phyloP scores from a whole-genome alignment of 2,329 filamentous ascomycete genomes.

The Fusarium hainanense region DNA sequence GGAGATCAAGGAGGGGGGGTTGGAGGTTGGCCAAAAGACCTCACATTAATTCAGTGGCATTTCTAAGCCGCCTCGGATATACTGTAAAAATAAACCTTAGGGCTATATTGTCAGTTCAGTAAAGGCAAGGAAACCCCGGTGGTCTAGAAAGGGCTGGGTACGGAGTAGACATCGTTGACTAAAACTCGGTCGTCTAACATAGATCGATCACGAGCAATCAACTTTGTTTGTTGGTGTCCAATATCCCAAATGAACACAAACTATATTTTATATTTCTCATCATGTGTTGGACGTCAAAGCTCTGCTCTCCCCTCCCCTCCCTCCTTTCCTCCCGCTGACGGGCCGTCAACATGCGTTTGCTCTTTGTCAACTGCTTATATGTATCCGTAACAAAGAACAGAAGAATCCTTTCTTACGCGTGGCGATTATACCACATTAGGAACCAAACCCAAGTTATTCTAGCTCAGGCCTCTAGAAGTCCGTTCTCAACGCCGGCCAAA shows the following conservation, averaged over 20 bases:
- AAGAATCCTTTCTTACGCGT: not conserved
- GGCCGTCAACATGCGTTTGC: slow-evolving; percentile 19
- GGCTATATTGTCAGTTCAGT: slow-evolving; percentile 3
- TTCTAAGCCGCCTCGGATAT: not conserved
- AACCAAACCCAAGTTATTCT: slow-evolving; percentile 7
- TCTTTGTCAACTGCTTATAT: slow-evolving; percentile 13
- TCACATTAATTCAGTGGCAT: not conserved
- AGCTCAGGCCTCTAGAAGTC: slow-evolving; percentile 21
- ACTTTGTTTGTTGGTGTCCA: not conserved
- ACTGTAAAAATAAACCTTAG: not conserved
- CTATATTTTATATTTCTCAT: not conserved
- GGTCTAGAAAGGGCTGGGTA: not conserved
- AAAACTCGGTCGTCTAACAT: not conserved
- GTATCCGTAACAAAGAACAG: slow-evolving; percentile 3
- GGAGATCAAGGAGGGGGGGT: not conserved
- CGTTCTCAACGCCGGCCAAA: slow-evolving; percentile 19
- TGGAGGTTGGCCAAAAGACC: slow-evolving; percentile 17
- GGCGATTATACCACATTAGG: slow-evolving; percentile 9
- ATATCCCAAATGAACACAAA: not conserved
- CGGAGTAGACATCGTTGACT: not conserved
- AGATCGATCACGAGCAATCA: not conserved
- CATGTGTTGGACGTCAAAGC: slow-evolving; percentile 16
- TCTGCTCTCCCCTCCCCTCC: slow-evolving; percentile 4
- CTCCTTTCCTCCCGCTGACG: slow-evolving; percentile 26
- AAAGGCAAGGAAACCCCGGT: slow-evolving; percentile 5